A percentile compares a stretch with the other conserved stretches of the same genome.
phyloP scores from a whole-genome alignment of 208 protist genomes.

The Lotmaria passim region DNA sequence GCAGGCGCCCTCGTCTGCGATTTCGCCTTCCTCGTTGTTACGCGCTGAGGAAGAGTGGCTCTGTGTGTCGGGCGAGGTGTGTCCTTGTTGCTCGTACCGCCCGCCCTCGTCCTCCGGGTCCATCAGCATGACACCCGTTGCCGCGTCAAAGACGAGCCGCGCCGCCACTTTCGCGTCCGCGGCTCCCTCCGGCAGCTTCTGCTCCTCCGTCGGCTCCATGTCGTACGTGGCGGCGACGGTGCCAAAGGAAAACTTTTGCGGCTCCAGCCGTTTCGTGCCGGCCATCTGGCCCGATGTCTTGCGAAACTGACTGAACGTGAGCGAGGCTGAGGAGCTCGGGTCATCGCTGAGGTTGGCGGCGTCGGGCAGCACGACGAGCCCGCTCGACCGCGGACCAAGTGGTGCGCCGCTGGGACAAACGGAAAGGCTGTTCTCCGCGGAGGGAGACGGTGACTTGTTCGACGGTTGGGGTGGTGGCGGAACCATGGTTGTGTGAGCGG shows the following conservation, averaged over 20 bases:
- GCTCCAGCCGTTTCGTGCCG: slow-evolving; percentile 16
- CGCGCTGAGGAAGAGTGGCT: neutral
- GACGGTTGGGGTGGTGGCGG: no score
- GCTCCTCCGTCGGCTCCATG: slow-evolving; percentile 41
- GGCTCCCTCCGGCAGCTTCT: slow-evolving; percentile 29
- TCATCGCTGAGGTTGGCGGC: slow-evolving; percentile 13
- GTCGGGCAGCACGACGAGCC: slow-evolving; percentile 31
- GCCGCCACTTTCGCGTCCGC: slow-evolving; percentile 60
- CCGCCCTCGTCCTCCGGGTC: slow-evolving; percentile 58
- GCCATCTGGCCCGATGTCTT: slow-evolving; percentile 1
- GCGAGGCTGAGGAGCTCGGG: slow-evolving; percentile 4
- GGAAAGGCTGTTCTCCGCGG: slow-evolving; percentile 11
- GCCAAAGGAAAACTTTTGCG: slow-evolving; percentile 54
- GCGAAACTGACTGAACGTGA: slow-evolving; percentile 29
- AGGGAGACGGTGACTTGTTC: neutral
- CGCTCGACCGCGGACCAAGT: slow-evolving; percentile 5
- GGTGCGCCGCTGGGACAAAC: neutral
- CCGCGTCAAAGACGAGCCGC: slow-evolving; percentile 54
- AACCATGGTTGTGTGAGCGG: neutral
- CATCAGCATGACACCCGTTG: slow-evolving; percentile 57
- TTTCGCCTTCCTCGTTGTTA: slow-evolving; percentile 19
- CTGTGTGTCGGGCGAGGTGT: slow-evolving; percentile 5
- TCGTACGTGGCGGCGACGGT: slow-evolving; percentile 47
- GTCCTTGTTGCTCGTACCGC: slow-evolving; percentile 39
- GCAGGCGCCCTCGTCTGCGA: slow-evolving; percentile 46